Conservation (phyloP, 2,329 filamentous ascomycete species). For the Epicoccum nigrum region DNA sequence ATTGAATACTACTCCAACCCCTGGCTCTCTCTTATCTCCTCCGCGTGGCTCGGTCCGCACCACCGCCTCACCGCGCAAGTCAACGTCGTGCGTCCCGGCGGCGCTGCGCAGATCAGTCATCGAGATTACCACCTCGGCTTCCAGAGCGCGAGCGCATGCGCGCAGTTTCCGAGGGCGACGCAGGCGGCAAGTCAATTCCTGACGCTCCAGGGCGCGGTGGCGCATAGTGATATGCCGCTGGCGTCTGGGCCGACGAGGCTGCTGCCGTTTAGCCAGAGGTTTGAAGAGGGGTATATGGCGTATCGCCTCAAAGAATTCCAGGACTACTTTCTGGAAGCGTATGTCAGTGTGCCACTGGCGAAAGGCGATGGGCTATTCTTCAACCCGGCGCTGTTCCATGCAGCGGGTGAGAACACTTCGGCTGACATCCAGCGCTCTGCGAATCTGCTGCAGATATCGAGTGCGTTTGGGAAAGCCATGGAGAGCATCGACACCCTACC, state of each 20-base stretch:
- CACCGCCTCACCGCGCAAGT: constrained; percentile 68
- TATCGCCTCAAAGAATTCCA: constrained; percentile 62
- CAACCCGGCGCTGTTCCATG: constrained; percentile 68
- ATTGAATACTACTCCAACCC: constrained; percentile 66
- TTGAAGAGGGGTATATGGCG: constrained; percentile 63
- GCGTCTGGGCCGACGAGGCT: constrained; percentile 66
- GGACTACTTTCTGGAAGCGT: constrained; percentile 60
- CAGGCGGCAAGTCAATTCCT: constrained; percentile 63
- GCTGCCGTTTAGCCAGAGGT: constrained; percentile 65
- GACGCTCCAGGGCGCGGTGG: constrained; percentile 68
- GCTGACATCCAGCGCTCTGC: constrained; percentile 59
- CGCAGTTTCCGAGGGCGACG: constrained; percentile 57
- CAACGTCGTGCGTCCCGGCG: constrained; percentile 67
- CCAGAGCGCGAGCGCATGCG: constrained; percentile 56
- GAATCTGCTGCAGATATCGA: constrained; percentile 68
- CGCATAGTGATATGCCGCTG: constrained; percentile 66
- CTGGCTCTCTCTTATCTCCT: constrained; percentile 59
- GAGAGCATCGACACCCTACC: constrained; percentile 62
- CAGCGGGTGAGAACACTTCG: constrained; percentile 63
- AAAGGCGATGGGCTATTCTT: constrained; percentile 69
- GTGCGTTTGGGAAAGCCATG: constrained; percentile 69
- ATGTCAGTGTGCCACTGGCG: constrained; percentile 59
- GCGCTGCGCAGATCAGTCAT: constrained; percentile 63
- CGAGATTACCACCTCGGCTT: constrained; percentile 71
- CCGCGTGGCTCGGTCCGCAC: constrained; percentile 64